phyloP scores from a whole-genome alignment of 1,284 basidiomycete genomes.

The Coniferiporia sulphurascens region DNA sequence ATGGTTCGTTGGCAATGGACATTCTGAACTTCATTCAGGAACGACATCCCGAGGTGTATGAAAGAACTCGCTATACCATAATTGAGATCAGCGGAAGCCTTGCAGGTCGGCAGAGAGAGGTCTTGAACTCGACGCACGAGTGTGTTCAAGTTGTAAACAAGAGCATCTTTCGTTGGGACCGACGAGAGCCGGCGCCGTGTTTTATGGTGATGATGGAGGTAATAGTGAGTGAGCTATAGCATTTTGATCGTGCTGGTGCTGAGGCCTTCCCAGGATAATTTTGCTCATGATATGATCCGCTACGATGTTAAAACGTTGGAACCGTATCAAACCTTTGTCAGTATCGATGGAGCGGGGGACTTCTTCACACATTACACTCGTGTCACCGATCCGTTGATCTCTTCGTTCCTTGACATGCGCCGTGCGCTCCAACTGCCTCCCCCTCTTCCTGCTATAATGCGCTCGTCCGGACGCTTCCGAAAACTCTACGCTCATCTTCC shows the following conservation, averaged over 20 bases:
- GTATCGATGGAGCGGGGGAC: conserved; percentile 80
- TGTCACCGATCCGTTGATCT: conserved; percentile 81
- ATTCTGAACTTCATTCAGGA: conserved; percentile 78
- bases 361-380: conserved; percentile 84
- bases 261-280: conserved; percentile 72
- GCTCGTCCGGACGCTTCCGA: conserved; percentile 50
- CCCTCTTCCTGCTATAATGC: conserved; percentile 54
- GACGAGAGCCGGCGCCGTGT: conserved; percentile 76
- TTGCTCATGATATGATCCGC: conserved; percentile 93
- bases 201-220: conserved; percentile 96
- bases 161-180: conserved; percentile 87
- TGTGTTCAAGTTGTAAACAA: conserved; percentile 73
- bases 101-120: conserved; percentile 65
- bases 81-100: conserved; percentile 89
- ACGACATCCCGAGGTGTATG: conserved; percentile 87
- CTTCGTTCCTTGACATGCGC: conserved; percentile 65
- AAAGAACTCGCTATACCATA: conserved; percentile 85
- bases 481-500: conserved; percentile 68
- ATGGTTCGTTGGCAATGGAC: conserved; percentile 89
- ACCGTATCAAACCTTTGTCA: conserved; percentile 83
- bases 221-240: conserved; percentile 53
- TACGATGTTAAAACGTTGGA: conserved; percentile 76
- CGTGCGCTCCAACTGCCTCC: conserved; percentile 49
- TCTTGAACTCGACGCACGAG: conserved; percentile 50
- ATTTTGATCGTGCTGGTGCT: neutral